Percentiles rank a stretch among this genome's conserved stretches.
These are phyloP conservation scores for Acer yangbiense DNA, from an alignment of 345 rosid genomes.

Conservation along the genomic window DNA sequence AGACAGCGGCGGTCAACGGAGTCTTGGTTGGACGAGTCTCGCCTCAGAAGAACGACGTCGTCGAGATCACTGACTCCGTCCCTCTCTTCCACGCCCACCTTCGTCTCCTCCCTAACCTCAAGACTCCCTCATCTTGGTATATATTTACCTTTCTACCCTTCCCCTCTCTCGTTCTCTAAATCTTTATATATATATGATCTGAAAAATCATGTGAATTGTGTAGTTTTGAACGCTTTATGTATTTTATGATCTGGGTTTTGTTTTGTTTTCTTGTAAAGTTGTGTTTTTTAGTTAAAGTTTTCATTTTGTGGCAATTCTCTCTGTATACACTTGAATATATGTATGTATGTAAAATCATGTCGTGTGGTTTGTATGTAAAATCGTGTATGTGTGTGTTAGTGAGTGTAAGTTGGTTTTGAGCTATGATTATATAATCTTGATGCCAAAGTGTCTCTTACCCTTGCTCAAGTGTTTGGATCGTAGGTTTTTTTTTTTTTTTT, in stretches of 20 bases:
- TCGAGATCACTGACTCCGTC: slow-evolving; percentile 83
- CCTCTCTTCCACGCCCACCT: slow-evolving; percentile 92
- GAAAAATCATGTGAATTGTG: not conserved
- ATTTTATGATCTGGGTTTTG: not conserved
- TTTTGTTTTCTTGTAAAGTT: not conserved
- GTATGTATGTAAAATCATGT: too few relatives aligned
- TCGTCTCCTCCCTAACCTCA: slow-evolving; percentile 85
- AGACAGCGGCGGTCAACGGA: slow-evolving; percentile 85
- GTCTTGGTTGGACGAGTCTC: slow-evolving; percentile 67
- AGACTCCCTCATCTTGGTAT: slow-evolving; percentile 91
- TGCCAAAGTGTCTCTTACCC: not conserved
- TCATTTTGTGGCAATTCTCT: not conserved
- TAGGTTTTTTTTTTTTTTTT: too few relatives aligned
- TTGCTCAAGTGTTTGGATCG: too few relatives aligned
- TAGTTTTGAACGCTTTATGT: not conserved
- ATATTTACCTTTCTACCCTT: slow-evolving; percentile 24
- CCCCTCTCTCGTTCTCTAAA: not conserved
- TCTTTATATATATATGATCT: not conserved
- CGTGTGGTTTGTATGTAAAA: too few relatives aligned
- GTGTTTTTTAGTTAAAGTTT: not conserved
- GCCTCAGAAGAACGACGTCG: slow-evolving; percentile 44
- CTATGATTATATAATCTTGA: not conserved
- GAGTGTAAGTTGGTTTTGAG: not conserved
- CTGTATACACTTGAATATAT: not conserved
- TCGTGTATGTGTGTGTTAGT: not conserved